Percentiles rank a stretch among this genome's conserved stretches.
These are phyloP conservation scores for Dictyostelium brefeldianum DNA, from an alignment of 78 protist genomes.

Conservation along the genomic window DNA sequence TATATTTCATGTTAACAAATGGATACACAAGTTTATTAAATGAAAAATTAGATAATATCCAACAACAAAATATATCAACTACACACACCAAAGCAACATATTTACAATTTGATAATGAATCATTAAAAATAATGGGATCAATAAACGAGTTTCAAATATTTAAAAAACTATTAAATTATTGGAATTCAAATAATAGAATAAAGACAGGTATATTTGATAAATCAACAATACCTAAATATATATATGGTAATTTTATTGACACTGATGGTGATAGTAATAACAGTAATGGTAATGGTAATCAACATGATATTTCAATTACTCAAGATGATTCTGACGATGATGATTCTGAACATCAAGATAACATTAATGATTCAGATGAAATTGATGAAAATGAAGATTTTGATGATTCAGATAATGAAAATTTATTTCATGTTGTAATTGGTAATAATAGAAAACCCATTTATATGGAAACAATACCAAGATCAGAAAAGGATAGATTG, in stretches of 20 bases:
- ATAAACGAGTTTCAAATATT: neutral
- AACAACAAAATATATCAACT: neutral
- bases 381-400: too few relatives aligned
- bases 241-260: neutral
- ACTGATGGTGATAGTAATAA: too few relatives aligned
- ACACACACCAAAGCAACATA: neutral
- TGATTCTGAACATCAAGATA: too few relatives aligned
- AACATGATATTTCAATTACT: too few relatives aligned
- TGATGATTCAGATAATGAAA: too few relatives aligned
- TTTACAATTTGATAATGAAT: constrained; percentile 16
- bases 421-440: neutral
- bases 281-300: too few relatives aligned
- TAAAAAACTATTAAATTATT: neutral
- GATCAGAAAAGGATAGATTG: neutral
- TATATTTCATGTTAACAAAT: neutral
- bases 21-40: neutral
- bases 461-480: neutral
- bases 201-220: neutral
- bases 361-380: too few relatives aligned
- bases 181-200: neutral
- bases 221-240: neutral
- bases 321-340: too few relatives aligned
- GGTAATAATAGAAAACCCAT: neutral
- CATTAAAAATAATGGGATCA: constrained; percentile 13
- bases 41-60: neutral